Base-by-base conservation (phyloP, 495 filamentous ascomycete genomes). In the Penicillium salamii region DNA sequence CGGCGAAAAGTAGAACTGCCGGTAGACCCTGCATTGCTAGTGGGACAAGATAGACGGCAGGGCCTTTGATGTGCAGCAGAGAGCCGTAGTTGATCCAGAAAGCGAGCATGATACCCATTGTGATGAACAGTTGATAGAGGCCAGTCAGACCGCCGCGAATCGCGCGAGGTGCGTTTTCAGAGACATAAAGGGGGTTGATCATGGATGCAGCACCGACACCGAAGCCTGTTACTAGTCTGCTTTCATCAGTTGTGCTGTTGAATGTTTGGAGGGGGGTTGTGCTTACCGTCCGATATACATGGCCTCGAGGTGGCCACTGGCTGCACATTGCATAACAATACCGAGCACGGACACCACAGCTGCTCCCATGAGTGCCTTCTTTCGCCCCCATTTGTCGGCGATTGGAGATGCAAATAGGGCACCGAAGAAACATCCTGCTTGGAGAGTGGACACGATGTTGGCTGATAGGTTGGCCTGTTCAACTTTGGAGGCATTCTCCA, bases 71-170 rank as follows among this genome's bases (percentile, higher is more conserved):
- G 57, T 82, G 76, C 29, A 81, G 62, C 24, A 80, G 69, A 23
- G 72, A 70, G 43, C 80, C 78, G 53, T 85, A 84, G 65, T 86
- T 84, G 49, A 83, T 76, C 79, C 77, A 79, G 68, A 85, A 88
- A 18, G 83, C 80, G 18, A 89, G 66, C 80, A 87, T 86, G 55
- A 79, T 79, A 17, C 84, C 85, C 29, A 72, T 59, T 13, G 71
- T 72, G 47, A 78, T 82, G 57, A 89, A 88, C 4, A 88, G 75
- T 54, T 89, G 85, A 57, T 88, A 88, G 46, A 88, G 71, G 40
- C 83, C 84, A 21, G 83, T 88, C 29, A 90, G 67, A 15, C 78
- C 78, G 23, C 86, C 85, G 37, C 86, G 85, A 54, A 88, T 87
- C 29, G 82, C 83, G 36, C 85, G 74, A 3, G 86, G 86, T 9